These are phyloP conservation scores for Clonostachys rhizophaga DNA, from an alignment of 2,329 filamentous ascomycete genomes.

Conservation along the genomic window DNA sequence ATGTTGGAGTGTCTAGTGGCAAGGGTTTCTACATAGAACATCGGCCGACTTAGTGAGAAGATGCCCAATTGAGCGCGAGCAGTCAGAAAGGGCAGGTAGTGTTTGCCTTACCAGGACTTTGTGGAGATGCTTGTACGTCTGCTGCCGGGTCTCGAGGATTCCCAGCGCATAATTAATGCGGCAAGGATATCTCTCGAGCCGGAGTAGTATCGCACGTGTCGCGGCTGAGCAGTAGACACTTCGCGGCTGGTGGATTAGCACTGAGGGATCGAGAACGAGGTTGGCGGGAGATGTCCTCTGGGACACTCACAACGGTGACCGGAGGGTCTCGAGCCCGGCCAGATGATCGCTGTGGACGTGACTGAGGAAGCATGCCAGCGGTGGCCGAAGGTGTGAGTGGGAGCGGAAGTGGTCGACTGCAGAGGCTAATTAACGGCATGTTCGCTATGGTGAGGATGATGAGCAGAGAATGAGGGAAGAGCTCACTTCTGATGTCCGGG, in stretches of 20 bases:
- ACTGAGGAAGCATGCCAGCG: constrained; percentile 82
- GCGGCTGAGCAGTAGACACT: constrained; percentile 84
- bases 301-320: constrained; percentile 62
- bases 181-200: constrained; percentile 73
- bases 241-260: neutral
- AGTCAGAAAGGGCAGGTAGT: neutral
- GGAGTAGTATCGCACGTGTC: constrained; percentile 75
- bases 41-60: neutral
- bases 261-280: neutral
- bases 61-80: neutral
- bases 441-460: constrained; percentile 8
- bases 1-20: constrained; percentile 74
- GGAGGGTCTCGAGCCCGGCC: constrained; percentile 69
- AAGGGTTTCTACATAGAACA: constrained; percentile 58
- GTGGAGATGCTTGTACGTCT: constrained; percentile 72
- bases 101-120: constrained; percentile 52
- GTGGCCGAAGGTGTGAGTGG: constrained; percentile 46
- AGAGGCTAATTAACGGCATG: constrained; percentile 3
- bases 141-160: constrained; percentile 67
- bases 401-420: constrained; percentile 78
- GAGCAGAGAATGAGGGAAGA: too few relatives aligned
- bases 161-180: constrained; percentile 78
- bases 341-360: constrained; percentile 93
- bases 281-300: neutral
- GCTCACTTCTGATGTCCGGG: constrained; percentile 64